Evolutionary conservation across 2,329 filamentous ascomycete species (phyloP), one percentile per base, ranked within the genome.

Genomic region (Claviceps humidiphila): DNA sequence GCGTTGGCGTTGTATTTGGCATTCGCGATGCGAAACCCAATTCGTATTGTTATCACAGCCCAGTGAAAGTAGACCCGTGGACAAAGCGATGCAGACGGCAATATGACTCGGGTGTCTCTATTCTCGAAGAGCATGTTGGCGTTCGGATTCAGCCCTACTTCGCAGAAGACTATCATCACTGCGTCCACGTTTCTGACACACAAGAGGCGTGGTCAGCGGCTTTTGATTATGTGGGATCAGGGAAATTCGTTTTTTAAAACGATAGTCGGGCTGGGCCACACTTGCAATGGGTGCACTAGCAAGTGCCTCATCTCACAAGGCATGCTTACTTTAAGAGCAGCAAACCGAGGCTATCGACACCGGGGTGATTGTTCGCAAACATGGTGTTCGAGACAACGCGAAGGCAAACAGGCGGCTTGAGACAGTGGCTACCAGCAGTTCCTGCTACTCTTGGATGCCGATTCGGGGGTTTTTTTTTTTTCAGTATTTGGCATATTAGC

Each of bases 1-100:
- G 60, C 5, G 61, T 66, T 53, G 63, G 64, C 3, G 61, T 67
- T 5, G 61, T 71, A 2, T 69, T 63, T 48, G 60, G 64, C 3
- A 61, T 70, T 37, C 66, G 66, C 17, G 66, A 68, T 50, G 58
- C 66, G 5, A 65, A 67, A 26, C 62, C 68, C 4, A 69, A 70
- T 49, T 60, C 64, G 3, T 71, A 64, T 55, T 73, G 71, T 57
- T 72, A 70, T 51, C 71, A 73, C 52, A 71, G 70, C 52, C 66
- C 67, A 0, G 61, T 73, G 57, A 71, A 71, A 57, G 65, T 71
- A 6, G 66, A 69, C n/a, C 71, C 71, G 2, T 71, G 66, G 66
- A 69, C 66, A 14, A 72, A 69, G 57, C 64, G 71, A 52, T 73
- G 70, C 52, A 64, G 66, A 24, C 65, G 70, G 47, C 64, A 68